Evolutionary conservation across 768 basidiomycete genomes (phyloP).

Genomic region (Tephrocybe rancida): DNA sequence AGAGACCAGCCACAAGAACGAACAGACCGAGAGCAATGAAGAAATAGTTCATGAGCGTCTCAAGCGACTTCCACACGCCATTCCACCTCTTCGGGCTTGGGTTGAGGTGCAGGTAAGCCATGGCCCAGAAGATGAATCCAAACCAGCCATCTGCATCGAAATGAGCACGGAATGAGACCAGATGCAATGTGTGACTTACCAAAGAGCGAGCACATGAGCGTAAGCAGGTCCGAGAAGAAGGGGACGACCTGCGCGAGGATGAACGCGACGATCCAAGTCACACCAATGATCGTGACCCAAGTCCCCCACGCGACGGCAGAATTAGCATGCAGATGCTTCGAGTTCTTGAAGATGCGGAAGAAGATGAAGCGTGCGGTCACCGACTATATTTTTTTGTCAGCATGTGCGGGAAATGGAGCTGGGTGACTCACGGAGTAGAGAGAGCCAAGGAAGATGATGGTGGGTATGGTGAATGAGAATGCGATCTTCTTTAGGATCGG

Average conservation of each 20-base stretch:
- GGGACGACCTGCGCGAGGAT: conserved; percentile 36
- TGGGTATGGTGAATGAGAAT: conserved; percentile 48
- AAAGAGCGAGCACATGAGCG: conserved; percentile 44
- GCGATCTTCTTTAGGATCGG: conserved; percentile 41
- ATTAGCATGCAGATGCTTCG: conserved; percentile 36
- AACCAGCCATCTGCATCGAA: conserved; percentile 29
- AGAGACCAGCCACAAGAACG: conserved; percentile 41
- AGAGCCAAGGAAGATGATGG: conserved; percentile 44
- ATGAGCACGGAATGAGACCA: background rate
- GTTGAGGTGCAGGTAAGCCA: conserved; percentile 41
- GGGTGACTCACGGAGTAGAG: conserved; percentile 39
- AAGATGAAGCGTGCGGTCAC: conserved; percentile 47
- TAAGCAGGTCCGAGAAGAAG: conserved; percentile 42
- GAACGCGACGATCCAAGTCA: conserved; percentile 34
- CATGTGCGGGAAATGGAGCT: background rate
- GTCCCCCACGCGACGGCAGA: conserved; percentile 30
- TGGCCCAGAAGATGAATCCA: conserved; percentile 48
- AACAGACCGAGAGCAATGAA: conserved; percentile 39
- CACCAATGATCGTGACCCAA: conserved; percentile 33
- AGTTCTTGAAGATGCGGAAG: conserved; percentile 43
- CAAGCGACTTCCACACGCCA: conserved; percentile 27
- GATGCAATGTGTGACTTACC: conserved; percentile 23
- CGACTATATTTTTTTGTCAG: conserved; percentile 22
- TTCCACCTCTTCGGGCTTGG: conserved; percentile 36
- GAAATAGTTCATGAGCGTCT: conserved; percentile 40